Conservation (phyloP, 2,329 filamentous ascomycete genomes). For the Colletotrichum tanaceti region DNA sequence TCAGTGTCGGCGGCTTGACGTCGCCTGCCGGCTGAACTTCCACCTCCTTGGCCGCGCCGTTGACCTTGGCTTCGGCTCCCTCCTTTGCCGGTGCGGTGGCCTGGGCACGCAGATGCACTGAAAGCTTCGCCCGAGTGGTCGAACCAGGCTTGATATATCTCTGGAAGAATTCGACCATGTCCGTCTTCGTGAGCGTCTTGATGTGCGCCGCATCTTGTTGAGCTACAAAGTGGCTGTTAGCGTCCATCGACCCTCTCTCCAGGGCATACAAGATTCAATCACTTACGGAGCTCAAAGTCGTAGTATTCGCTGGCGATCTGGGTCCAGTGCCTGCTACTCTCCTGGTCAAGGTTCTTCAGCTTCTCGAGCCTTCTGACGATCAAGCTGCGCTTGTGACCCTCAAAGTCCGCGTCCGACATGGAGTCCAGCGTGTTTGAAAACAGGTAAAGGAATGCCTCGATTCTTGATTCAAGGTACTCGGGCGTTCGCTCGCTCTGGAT, state of each 20-base stretch:
- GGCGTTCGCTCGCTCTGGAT: slow-evolving; percentile 93
- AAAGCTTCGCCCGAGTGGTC: slow-evolving; percentile 79
- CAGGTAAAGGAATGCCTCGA: slow-evolving; percentile 82
- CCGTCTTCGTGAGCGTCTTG: slow-evolving; percentile 78
- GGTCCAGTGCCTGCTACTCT: slow-evolving; percentile 84
- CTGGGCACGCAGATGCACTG: slow-evolving; percentile 85
- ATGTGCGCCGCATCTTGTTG: slow-evolving; percentile 82
- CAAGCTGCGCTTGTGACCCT: slow-evolving; percentile 89
- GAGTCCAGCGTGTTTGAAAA: slow-evolving; percentile 74
- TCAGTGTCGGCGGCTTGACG: slow-evolving; percentile 62
- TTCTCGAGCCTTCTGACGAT: slow-evolving; percentile 90
- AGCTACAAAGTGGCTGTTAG: slow-evolving; percentile 57
- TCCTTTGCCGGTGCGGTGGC: slow-evolving; percentile 59
- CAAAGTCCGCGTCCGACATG: slow-evolving; percentile 88
- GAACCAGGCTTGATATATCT: slow-evolving; percentile 82
- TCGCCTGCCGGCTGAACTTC: slow-evolving; percentile 49
- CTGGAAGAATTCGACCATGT: slow-evolving; percentile 83
- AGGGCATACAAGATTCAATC: background rate
- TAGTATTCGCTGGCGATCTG: slow-evolving; percentile 89
- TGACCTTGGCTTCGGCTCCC: slow-evolving; percentile 53
- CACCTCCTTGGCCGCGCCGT: slow-evolving; percentile 48
- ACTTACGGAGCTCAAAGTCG: slow-evolving; percentile 86
- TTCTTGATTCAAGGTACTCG: slow-evolving; percentile 85
- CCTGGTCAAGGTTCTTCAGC: slow-evolving; percentile 89
- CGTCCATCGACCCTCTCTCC: background rate